Evolutionary conservation across 108 stramenopile species (phyloP), one percentile per base, ranked within the genome.

Genomic region (Bacterosira constricta): DNA sequence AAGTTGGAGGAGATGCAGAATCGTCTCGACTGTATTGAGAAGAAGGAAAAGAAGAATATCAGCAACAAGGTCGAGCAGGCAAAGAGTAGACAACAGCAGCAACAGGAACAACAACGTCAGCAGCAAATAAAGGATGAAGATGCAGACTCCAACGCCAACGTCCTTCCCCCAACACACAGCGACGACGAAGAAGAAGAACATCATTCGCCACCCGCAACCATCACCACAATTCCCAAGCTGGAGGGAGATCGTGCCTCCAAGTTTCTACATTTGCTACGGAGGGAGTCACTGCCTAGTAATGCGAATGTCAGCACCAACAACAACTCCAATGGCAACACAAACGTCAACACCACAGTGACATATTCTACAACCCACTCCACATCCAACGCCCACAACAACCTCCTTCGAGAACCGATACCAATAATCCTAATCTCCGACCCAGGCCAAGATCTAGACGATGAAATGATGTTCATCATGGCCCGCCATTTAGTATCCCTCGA

Each of bases 401-500:
- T 20, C 34, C 17, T 10, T 25, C 34, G 25, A 9, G 47, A 56
- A 46, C 64, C 78, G 8, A 59, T 79, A 8, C 78, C 78, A 0
- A 73, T 82, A n/a, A 58, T 82, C 27, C 29, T 82, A 17, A 67
- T 82, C 9, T 71, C 75, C 23, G 81, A 82, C 39, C 76, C 76
- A 12, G 81, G 81, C 8, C 81, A 82, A 61, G 81, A 82, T 54
- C 36, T 82, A 11, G 81, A 82, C 27, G 81, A 82, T 25, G 81
- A 82, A 73, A 82, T 82, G 81, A 72, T 77, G 64, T 72, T 82
- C 49, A 77, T 82, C 35, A 75, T 82, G 76, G 62, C 75, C 6
- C 63, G 81, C 2, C 55, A 75, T 38, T 64, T 82, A 11, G 65
- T 78, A 34, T 58, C 64, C 37, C 60, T 66, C 11, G 37, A 76